These are phyloP conservation scores for Penicillium paradoxum DNA, from an alignment of 495 filamentous ascomycete species.

Conservation along the genomic window DNA sequence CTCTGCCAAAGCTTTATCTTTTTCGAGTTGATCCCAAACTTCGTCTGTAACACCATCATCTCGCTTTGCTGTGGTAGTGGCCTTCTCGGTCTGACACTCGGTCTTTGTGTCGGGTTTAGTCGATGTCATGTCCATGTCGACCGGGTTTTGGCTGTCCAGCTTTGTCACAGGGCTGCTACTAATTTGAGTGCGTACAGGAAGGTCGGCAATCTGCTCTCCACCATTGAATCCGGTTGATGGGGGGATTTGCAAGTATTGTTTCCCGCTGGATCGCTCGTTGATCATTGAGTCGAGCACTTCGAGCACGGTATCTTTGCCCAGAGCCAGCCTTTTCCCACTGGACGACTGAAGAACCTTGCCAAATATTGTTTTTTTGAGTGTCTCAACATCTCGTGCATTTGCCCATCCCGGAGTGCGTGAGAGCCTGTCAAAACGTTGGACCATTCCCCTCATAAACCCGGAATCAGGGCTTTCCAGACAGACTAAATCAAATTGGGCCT, in stretches of 20 bases:
- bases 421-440: slow-evolving; percentile 37
- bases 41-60: slow-evolving; percentile 57
- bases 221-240: neutral
- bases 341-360: slow-evolving; percentile 32
- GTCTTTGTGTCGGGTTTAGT: neutral
- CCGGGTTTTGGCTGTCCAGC: neutral
- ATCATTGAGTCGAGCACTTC: slow-evolving; percentile 42
- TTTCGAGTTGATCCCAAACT: slow-evolving; percentile 55
- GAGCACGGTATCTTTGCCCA: slow-evolving; percentile 30
- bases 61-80: slow-evolving; percentile 20
- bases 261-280: slow-evolving; percentile 25
- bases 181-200: neutral
- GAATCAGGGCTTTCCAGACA: neutral
- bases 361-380: slow-evolving; percentile 50
- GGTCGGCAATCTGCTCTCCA: neutral
- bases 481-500: too few species aligned
- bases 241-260: neutral
- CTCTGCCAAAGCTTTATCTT: slow-evolving; percentile 37
- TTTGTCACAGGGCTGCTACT: neutral
- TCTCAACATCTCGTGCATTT: slow-evolving; percentile 59
- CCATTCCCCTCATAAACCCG: slow-evolving; percentile 9
- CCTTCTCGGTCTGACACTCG: neutral
- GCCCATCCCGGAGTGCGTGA: slow-evolving; percentile 53
- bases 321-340: slow-evolving; percentile 15
- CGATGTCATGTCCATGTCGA: neutral